Conservation (phyloP, 1,284 basidiomycete genomes). For the Apiotrichum laibachii region DNA sequence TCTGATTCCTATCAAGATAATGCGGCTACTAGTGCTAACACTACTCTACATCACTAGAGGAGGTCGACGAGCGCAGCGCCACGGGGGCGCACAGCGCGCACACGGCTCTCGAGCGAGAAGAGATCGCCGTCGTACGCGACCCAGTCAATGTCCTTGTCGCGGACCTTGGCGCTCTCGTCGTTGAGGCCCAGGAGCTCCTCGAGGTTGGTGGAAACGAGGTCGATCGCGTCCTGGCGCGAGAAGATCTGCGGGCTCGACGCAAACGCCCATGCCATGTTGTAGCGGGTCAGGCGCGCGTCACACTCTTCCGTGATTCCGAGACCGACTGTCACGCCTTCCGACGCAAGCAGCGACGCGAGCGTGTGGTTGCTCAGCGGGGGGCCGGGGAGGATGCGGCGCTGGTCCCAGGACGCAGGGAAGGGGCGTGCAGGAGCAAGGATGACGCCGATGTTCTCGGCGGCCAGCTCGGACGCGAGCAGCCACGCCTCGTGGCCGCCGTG, state of each 20-base stretch:
- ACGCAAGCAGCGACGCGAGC: constrained; percentile 62
- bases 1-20: too few species aligned
- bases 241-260: constrained; percentile 54
- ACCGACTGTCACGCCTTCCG: constrained; percentile 70
- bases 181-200: constrained; percentile 64
- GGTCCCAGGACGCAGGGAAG: constrained; percentile 67
- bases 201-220: constrained; percentile 62
- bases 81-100: constrained; percentile 35
- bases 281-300: constrained; percentile 65
- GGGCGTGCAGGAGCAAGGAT: constrained; percentile 64
- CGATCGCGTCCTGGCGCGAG: constrained; percentile 58
- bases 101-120: constrained; percentile 35
- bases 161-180: constrained; percentile 10
- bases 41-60: constrained; percentile 21
- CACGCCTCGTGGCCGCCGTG: constrained; percentile 69
- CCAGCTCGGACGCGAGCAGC: constrained; percentile 67
- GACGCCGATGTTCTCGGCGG: constrained; percentile 65
- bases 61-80: constrained; percentile 29
- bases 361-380: constrained; percentile 69
- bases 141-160: constrained; percentile 54
- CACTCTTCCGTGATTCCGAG: constrained; percentile 64
- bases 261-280: constrained; percentile 67
- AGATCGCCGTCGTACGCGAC: constrained; percentile 61
- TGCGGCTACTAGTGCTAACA: too few species aligned
- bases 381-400: constrained; percentile 66